Evolutionary conservation across 1,284 basidiomycete genomes (phyloP), one percentile per base, ranked within the genome.

Genomic region (Ganoderma leucocontextum): DNA sequence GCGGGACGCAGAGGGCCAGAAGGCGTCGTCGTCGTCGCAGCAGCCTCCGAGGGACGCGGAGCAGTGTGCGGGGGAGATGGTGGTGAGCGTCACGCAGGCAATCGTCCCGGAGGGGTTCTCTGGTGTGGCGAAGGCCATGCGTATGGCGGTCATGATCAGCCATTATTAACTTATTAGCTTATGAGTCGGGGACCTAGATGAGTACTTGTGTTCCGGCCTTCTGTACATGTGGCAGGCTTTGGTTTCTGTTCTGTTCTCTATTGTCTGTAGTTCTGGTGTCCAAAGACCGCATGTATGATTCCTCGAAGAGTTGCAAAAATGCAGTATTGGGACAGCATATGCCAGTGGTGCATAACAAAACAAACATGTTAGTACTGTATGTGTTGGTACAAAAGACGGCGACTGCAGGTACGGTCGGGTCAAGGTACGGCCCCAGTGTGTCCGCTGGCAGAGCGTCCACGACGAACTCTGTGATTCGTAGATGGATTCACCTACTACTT

Each of bases 1-100:
- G 19, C 36, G 4, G n/a, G 22, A 6, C 19, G 10, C 38, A 19
- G 25, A 39, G 22, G 25, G 22, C 57, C 42, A 36, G 9, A 47
- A 39, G 33, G 38, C 61, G 17, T 60, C 49, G 22, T 49, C 25
- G 19, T 17, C 57, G 1, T 33, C 10, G 1, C n/a, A 9, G 15
- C 25, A 10, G 44, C 52, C 4, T 10, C 12, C 12, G 36, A 12
- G n/a, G 38, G 42, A 49, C 10, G 22, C 47, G 19, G 36, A 33
- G 17, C 60, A 65, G 39, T 72, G 71, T 47, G 52, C 53, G 9
- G 71, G 71, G n/a, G 67, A 70, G 64, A 67, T 72, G 63, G 33
- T 53, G n/a, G 65, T 72, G 36, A 69, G 65, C 41, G 47, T 72
- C 39, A 25, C 49, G 22, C 65, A 70, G 22, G 52, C 61, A 17